A percentile compares a stretch with the other conserved stretches of the same genome.
Conservation (phyloP, 2,329 filamentous ascomycete genomes). For the Alternaria arborescens region DNA sequence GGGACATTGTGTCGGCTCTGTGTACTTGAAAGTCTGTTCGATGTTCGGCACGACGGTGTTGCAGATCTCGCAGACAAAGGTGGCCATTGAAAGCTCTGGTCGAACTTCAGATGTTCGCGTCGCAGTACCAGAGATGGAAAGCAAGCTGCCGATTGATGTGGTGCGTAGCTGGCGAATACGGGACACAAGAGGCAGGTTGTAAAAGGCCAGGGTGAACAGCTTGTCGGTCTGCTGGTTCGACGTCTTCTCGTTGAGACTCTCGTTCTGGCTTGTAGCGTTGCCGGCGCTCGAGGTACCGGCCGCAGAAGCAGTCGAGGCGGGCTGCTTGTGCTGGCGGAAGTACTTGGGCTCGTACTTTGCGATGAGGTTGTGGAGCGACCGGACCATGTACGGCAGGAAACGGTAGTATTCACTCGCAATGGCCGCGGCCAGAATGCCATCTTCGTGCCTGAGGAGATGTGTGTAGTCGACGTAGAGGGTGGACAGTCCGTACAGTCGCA, state of each 20-base stretch:
- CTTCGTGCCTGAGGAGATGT: conserved; percentile 79
- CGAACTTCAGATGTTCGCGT: conserved; percentile 97
- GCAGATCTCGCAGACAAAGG: conserved; percentile 90
- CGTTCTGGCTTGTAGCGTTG: conserved; percentile 66
- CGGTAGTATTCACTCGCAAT: conserved; percentile 93
- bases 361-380: conserved; percentile 90
- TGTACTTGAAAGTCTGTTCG: conserved; percentile 97
- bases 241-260: conserved; percentile 72
- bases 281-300: conserved; percentile 70
- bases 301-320: conserved; percentile 75
- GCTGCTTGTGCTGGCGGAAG: conserved; percentile 90
- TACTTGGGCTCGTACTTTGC: conserved; percentile 94
- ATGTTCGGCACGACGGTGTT: conserved; percentile 86
- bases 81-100: conserved; percentile 89
- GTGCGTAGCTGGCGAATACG: conserved; percentile 87
- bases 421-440: conserved; percentile 83
- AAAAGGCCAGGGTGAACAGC: conserved; percentile 90
- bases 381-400: conserved; percentile 89
- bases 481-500: conserved; percentile 77
- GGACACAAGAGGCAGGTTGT: conserved; percentile 88
- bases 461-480: conserved; percentile 88
- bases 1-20: conserved; percentile 94
- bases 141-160: conserved; percentile 86
- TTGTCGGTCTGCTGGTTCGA: conserved; percentile 96
- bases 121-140: conserved; percentile 96